Evolutionary conservation across 129 eudicot species (phyloP), one percentile per base, ranked within the genome.

Genomic region (Calendula officinalis): DNA sequence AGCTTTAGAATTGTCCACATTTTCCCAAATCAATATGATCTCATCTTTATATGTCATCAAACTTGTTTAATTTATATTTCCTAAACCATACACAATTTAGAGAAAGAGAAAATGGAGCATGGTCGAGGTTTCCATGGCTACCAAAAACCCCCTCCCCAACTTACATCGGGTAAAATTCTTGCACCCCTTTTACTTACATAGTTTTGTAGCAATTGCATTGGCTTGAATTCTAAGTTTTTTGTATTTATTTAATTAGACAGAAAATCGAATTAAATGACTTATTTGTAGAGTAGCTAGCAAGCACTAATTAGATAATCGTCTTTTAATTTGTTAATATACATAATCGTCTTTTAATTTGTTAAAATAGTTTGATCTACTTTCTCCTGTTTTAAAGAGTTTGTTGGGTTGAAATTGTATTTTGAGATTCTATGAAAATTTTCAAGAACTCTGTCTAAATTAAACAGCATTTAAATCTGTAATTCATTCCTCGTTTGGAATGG

Each of bases 51-150:
- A 48, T 70, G 75, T 60, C 75, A 69, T 50, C 41, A 46, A 49
- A 66, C 55, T 59, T 16, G 35, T 55, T 56, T 68, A 33, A 3
- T 43, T 68, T 30, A 10, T 16, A 37, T 7, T 5, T 46, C 13
- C 9, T 48, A 46, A 66, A 51, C 47, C 34, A 41, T n/a, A 40
- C 22, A 44, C 22, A 70, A 34, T 4, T 46, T 58, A 63, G 64
- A 27, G 68, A 40, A 65, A 41, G 52, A 52, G 39, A 11, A 42
- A 22, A 80, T 80, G 85, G 89, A 80, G 43, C 56, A 48, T 13
- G 72, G 42, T 47, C 80, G 66, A 67, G 88, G 86, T 69, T 82
- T 82, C 67, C 89, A 82, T 82, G 95, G 82, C 80, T 77, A 80
- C 80, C 86, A 80, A 68, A 62, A 69, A 57, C 45, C 62, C 41